Percentiles rank a stretch among this genome's conserved stretches.
phyloP scores from a whole-genome alignment of 2,329 filamentous ascomycete species.

The Sclerotinia borealis region DNA sequence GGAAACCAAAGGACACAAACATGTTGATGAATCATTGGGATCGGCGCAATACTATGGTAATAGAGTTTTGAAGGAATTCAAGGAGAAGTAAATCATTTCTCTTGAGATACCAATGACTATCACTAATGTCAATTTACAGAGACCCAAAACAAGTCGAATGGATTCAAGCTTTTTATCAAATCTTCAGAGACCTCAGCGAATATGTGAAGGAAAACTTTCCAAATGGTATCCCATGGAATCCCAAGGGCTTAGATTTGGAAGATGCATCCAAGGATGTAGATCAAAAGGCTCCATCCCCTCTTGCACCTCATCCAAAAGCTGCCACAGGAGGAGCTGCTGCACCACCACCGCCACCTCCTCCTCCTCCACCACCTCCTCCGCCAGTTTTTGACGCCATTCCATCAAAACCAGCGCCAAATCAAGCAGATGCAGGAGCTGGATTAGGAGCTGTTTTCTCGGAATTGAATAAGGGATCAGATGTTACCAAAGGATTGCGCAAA shows the following conservation, averaged over 20 bases:
- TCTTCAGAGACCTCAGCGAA: conserved; percentile 76
- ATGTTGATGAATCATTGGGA: conserved; percentile 75
- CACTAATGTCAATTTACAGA: conserved; percentile 39
- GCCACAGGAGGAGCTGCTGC: background rate
- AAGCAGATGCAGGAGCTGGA: conserved; percentile 46
- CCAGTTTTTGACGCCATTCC: conserved; percentile 46
- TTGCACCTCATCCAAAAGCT: conserved; percentile 48
- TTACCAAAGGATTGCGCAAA: conserved; percentile 84
- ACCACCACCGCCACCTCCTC: conserved; percentile 45
- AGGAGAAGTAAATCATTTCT: conserved; percentile 56
- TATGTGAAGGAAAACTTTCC: conserved; percentile 82
- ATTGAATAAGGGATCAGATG: conserved; percentile 80
- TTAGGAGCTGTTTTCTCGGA: conserved; percentile 87
- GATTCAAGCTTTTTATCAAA: conserved; percentile 85
- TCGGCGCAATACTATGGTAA: conserved; percentile 94
- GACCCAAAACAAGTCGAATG: conserved; percentile 78
- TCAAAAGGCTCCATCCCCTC: conserved; percentile 48
- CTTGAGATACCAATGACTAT: background rate
- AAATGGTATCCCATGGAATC: conserved; percentile 81
- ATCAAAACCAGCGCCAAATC: conserved; percentile 40
- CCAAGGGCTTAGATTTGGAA: conserved; percentile 64
- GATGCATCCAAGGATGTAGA: conserved; percentile 59
- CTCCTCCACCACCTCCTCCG: conserved; percentile 57
- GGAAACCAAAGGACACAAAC: conserved; percentile 75
- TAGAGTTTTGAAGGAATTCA: conserved; percentile 83